These are phyloP conservation scores for Hydnum rufescens DNA, from an alignment of 768 basidiomycete genomes.

Conservation along the genomic window DNA sequence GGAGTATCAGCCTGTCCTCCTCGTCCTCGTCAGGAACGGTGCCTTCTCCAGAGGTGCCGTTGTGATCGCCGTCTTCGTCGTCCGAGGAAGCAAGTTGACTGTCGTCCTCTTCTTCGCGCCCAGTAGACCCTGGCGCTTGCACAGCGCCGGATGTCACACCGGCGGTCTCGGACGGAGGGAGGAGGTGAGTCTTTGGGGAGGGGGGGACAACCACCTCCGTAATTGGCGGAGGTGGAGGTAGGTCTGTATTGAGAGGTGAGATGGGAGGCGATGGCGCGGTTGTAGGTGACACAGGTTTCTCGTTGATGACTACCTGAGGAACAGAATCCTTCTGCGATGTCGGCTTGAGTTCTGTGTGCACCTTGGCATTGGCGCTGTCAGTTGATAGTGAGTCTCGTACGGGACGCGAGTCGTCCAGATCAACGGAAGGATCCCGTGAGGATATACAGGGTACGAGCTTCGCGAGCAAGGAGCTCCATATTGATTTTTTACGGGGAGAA, in stretches of 20 bases:
- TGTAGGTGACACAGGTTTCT: neutral
- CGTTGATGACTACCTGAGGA: neutral
- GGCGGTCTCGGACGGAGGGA: slow-evolving; percentile 58
- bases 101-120: slow-evolving; percentile 39
- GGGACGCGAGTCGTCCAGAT: neutral
- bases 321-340: neutral
- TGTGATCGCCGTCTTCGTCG: slow-evolving; percentile 13
- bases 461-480: neutral
- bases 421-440: neutral
- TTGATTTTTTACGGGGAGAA: neutral
- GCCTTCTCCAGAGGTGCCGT: slow-evolving; percentile 15
- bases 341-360: neutral
- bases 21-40: slow-evolving; percentile 46
- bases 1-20: slow-evolving; percentile 72
- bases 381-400: neutral
- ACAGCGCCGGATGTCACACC: slow-evolving; percentile 84
- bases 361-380: neutral
- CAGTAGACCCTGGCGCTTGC: slow-evolving; percentile 73
- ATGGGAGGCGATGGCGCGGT: slow-evolving; percentile 12
- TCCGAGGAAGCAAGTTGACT: slow-evolving; percentile 22
- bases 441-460: neutral
- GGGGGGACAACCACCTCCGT: slow-evolving; percentile 2
- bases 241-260: neutral
- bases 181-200: slow-evolving; percentile 16
- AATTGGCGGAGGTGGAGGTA: neutral